phyloP scores from a whole-genome alignment of 2,329 filamentous ascomycete species.

The Dichotomopilus funicola region DNA sequence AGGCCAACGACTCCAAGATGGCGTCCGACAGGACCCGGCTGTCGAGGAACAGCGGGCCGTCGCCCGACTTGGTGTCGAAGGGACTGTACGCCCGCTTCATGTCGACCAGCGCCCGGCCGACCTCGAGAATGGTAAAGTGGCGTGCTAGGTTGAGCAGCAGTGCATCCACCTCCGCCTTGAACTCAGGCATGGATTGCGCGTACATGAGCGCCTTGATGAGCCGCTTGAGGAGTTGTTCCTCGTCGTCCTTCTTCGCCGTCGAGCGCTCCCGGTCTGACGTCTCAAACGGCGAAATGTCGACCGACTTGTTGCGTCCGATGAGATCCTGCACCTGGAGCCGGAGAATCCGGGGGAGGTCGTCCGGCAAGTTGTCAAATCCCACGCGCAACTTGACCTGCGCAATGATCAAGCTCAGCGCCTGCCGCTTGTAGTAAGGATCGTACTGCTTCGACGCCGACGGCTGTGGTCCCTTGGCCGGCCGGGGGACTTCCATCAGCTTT shows the following conservation, averaged over 20 bases:
- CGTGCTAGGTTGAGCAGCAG: conserved; percentile 77
- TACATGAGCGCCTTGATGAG: conserved; percentile 85
- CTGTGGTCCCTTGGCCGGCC: conserved; percentile 43
- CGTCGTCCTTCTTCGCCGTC: conserved; percentile 75
- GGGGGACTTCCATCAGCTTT: conserved; percentile 77
- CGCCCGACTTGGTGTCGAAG: conserved; percentile 80
- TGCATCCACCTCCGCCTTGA: conserved; percentile 66
- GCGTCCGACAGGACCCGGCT: conserved; percentile 83
- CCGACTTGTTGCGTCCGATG: conserved; percentile 62
- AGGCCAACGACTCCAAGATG: conserved; percentile 82
- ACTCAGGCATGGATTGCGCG: conserved; percentile 72
- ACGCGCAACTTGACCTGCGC: conserved; percentile 87
- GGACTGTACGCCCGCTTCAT: conserved; percentile 68
- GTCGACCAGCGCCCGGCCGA: conserved; percentile 77
- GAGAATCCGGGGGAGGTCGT: conserved; percentile 78
- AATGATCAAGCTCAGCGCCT: conserved; percentile 81
- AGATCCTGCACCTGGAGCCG: conserved; percentile 87
- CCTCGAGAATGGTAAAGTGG: conserved; percentile 85
- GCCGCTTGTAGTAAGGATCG: conserved; percentile 85
- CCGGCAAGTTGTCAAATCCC: conserved; percentile 78
- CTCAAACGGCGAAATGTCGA: conserved; percentile 64
- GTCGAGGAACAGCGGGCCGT: conserved; percentile 81
- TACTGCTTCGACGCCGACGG: conserved; percentile 45
- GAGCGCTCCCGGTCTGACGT: conserved; percentile 74
- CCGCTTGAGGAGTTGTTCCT: conserved; percentile 77